Conservation (phyloP, 2,329 filamentous ascomycete genomes). For the Penicillium sp. region DNA sequence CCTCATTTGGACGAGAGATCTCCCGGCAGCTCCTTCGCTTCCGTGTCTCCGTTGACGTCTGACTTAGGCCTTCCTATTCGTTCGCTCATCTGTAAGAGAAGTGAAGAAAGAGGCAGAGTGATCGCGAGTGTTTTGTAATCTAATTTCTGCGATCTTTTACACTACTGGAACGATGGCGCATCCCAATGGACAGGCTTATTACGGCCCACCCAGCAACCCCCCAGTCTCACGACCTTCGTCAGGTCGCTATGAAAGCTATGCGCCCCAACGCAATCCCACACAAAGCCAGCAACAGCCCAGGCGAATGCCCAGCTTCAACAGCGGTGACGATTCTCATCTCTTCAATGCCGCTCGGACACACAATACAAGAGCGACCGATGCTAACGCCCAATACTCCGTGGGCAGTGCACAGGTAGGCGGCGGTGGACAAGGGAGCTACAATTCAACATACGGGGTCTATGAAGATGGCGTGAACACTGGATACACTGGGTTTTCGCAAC, state of each 20-base stretch:
- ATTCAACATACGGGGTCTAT: slow-evolving; percentile 21
- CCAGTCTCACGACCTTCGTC: slow-evolving; percentile 30
- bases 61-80: not conserved
- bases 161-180: slow-evolving; percentile 51
- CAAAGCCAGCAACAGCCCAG: slow-evolving; percentile 44
- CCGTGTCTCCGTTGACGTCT: not conserved
- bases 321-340: slow-evolving; percentile 68
- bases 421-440: slow-evolving; percentile 35
- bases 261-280: slow-evolving; percentile 41
- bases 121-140: not conserved
- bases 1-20: slow-evolving; percentile 6
- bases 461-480: slow-evolving; percentile 26
- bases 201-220: slow-evolving; percentile 37
- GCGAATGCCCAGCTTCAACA: slow-evolving; percentile 71
- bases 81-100: not conserved
- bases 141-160: not conserved
- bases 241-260: slow-evolving; percentile 42
- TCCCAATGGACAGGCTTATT: slow-evolving; percentile 53
- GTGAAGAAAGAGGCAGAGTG: not conserved
- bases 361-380: slow-evolving; percentile 35
- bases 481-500: slow-evolving; percentile 37
- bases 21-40: not conserved
- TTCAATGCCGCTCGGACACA: slow-evolving; percentile 35
- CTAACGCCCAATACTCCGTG: slow-evolving; percentile 35
- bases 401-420: slow-evolving; percentile 36